Evolutionary conservation across 106 monocot genomes (phyloP), one percentile per base, ranked within the genome.

Genomic region (Gastrodia elata): DNA sequence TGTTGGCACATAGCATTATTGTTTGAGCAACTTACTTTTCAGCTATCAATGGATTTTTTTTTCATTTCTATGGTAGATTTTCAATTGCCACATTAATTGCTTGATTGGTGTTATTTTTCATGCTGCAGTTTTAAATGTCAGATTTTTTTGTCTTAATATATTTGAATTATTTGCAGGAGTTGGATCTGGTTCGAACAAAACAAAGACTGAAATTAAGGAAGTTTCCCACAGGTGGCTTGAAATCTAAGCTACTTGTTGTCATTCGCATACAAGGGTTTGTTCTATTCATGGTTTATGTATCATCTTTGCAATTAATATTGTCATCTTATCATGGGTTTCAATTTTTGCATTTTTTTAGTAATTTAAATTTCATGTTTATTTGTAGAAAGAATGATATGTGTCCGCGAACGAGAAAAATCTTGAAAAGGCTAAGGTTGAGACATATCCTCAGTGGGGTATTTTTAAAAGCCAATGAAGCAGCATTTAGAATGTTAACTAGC

Each of bases 191-290:
- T 35, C 77, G 79, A 6, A 87, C 83, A 87, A 99, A 77, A 76
- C 77, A 80, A 11, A 85, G 93, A 40, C 14, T 93, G 22, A 99
- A 82, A 68, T 18, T 81, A 11, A 77, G 78, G 8, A 88, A 79
- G 25, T 18, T 75, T 10, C 25, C 68, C 32, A 13, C 9, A n/a
- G 70, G 26, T 8, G 42, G 56, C 16, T 20, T 81, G 8, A 83
- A 87, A 70, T 93, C 93, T 34, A 80, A 89, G 43, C 76, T 99
- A 52, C 83, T 99, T 16, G 93, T 99, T 84, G 98, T 84, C 14
- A 83, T 99, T 74, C 93, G 98, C 57, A 82, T 87, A 73, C 83
- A 78, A 81, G 91, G 93, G 98, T 93, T 59, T 39, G 81, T 72
- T 32, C 18, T 25, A 32, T 5, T 0, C 15, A 44, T 43, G 25